A percentile compares a stretch with the other conserved stretches of the same genome.
phyloP scores from a whole-genome alignment of 176 grass and related monocot genomes.

The Hyparrhenia diplandra region DNA sequence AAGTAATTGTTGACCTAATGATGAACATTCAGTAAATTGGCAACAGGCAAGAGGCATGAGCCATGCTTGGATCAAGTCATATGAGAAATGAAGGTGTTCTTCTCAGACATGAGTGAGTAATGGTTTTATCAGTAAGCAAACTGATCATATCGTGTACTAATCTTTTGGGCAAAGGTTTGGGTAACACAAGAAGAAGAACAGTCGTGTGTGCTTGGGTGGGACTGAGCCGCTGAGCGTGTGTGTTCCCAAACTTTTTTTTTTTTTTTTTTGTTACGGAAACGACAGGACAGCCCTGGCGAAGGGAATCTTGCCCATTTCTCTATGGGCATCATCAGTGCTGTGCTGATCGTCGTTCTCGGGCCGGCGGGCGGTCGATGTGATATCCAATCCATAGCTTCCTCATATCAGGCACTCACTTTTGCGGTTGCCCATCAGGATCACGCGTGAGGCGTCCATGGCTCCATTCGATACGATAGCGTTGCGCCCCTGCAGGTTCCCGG shows the following conservation, averaged over 20 bases:
- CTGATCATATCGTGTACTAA: too few species aligned
- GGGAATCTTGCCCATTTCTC: slow-evolving; percentile 31
- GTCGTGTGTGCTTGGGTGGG: too few species aligned
- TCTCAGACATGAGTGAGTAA: too few species aligned
- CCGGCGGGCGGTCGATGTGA: not conserved
- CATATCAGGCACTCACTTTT: not conserved
- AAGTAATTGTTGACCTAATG: not conserved
- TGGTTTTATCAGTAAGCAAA: too few species aligned
- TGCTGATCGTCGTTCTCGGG: not conserved
- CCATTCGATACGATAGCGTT: not conserved
- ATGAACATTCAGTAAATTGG: not conserved
- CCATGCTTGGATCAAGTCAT: too few species aligned
- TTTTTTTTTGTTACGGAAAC: too few species aligned
- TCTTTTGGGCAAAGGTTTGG: too few species aligned
- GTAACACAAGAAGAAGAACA: too few species aligned
- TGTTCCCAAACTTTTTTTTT: not conserved
- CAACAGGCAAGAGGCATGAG: not conserved
- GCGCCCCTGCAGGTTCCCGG: too few species aligned
- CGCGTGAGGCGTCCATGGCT: too few species aligned
- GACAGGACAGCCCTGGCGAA: slow-evolving; percentile 12
- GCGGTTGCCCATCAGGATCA: not conserved
- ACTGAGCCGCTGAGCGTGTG: too few species aligned
- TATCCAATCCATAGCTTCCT: not conserved
- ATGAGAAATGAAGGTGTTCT: too few species aligned
- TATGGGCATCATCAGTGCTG: not conserved